Conservation (phyloP, 1,284 basidiomycete genomes). For the Xerocomus tenax region DNA sequence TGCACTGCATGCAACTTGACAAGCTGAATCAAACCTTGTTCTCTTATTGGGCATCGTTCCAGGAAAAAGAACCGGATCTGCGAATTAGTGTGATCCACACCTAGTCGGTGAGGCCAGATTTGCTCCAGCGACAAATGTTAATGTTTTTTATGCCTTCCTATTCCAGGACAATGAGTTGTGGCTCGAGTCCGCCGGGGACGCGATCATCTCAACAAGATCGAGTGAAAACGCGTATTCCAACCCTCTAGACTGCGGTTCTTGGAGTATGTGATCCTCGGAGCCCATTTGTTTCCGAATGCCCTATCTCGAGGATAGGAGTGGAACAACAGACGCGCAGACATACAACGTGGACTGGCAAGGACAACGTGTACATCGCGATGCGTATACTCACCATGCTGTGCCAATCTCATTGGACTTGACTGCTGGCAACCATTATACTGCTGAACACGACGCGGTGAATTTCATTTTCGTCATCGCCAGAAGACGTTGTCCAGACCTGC, state of each 20-base stretch:
- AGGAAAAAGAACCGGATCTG: slow-evolving; percentile 13
- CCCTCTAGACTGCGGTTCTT: slow-evolving; percentile 2
- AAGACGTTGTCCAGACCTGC: slow-evolving; percentile 3
- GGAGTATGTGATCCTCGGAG: slow-evolving; percentile 16
- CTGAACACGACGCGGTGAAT: slow-evolving; percentile 6
- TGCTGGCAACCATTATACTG: background rate
- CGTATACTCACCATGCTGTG: background rate
- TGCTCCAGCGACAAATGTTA: background rate
- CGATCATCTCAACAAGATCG: slow-evolving; percentile 12
- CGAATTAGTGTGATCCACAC: slow-evolving; percentile 14
- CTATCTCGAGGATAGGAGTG: slow-evolving; percentile 17
- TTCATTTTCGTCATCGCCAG: slow-evolving; percentile 1
- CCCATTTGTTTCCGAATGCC: slow-evolving; percentile 10
- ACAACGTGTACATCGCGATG: slow-evolving; percentile 20
- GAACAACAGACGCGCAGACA: slow-evolving; percentile 1
- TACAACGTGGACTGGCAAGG: slow-evolving; percentile 18
- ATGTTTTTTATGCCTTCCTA: slow-evolving; percentile 8
- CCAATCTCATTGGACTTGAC: slow-evolving; percentile 8
- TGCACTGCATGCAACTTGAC: background rate
- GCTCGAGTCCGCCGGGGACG: slow-evolving; percentile 17
- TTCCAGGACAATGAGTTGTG: slow-evolving; percentile 6
- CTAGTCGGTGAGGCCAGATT: slow-evolving; percentile 17
- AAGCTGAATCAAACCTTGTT: slow-evolving; percentile 6
- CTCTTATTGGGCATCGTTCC: background rate
- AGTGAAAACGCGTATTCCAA: slow-evolving; percentile 15